Evolutionary conservation across 2,329 filamentous ascomycete species (phyloP).

Genomic region (Achaetomium macrosporum): DNA sequence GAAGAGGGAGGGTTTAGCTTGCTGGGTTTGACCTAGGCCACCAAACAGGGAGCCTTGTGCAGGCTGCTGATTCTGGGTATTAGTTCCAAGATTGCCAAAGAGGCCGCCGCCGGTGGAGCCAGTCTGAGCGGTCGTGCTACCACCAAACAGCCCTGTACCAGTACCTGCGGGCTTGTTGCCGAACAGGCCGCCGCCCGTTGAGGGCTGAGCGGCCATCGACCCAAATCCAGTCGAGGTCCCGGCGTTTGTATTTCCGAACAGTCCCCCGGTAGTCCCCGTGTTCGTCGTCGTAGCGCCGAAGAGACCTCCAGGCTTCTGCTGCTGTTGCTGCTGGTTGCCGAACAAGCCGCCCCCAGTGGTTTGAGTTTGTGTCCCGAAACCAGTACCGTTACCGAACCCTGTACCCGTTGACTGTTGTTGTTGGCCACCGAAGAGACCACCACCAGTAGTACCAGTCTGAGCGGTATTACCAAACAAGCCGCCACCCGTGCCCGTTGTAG

Average conservation of each 20-base stretch:
- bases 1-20: constrained; percentile 53
- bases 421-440: constrained; percentile 28
- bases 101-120: constrained; percentile 29
- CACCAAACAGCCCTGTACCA: constrained; percentile 47
- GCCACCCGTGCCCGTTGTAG: constrained; percentile 25
- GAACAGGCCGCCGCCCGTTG: constrained; percentile 43
- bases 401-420: constrained; percentile 22
- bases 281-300: constrained; percentile 23
- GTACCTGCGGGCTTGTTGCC: constrained; percentile 40
- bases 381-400: constrained; percentile 25
- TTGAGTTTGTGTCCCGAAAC: constrained; percentile 24
- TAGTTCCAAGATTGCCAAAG: constrained; percentile 39
- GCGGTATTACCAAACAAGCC: constrained; percentile 34
- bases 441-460: constrained; percentile 20
- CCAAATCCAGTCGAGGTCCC: constrained; percentile 27
- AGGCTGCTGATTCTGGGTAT: constrained; percentile 23
- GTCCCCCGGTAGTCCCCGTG: constrained; percentile 22
- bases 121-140: constrained; percentile 31
- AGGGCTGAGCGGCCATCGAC: constrained; percentile 16
- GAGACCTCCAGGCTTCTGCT: constrained; percentile 24
- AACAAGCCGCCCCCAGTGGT: constrained; percentile 23
- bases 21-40: constrained; percentile 44
- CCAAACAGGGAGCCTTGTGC: constrained; percentile 42
- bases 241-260: constrained; percentile 30
- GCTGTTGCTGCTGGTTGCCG: constrained; percentile 23